phyloP scores from a whole-genome alignment of 192 early-diverging fungal species.

The Mortierella alpina region DNA sequence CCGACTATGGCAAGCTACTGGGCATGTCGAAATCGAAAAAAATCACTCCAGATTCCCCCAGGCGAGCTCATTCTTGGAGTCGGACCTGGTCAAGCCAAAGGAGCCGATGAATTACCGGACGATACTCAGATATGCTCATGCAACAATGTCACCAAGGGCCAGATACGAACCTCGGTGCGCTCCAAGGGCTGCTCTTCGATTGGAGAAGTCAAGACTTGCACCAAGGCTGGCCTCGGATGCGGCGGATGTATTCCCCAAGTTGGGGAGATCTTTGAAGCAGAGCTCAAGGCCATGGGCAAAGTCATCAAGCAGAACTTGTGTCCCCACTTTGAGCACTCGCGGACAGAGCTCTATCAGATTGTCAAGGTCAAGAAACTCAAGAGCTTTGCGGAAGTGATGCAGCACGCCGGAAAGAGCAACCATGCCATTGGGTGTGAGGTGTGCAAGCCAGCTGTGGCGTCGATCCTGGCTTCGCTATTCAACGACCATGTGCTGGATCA shows the following conservation, averaged over 20 bases:
- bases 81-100: constrained; percentile 47
- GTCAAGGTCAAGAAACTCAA: constrained; percentile 64
- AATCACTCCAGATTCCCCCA: constrained; percentile 60
- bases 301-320: constrained; percentile 67
- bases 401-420: constrained; percentile 52
- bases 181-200: constrained; percentile 56
- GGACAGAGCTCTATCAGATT: constrained; percentile 72
- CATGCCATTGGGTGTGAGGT: constrained; percentile 65
- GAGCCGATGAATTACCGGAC: constrained; percentile 67
- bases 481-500: constrained; percentile 74
- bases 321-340: constrained; percentile 69
- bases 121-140: constrained; percentile 79
- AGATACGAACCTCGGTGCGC: constrained; percentile 61
- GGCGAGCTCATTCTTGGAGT: constrained; percentile 65
- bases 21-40: constrained; percentile 63
- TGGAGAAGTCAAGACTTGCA: constrained; percentile 69
- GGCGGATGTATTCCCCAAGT: constrained; percentile 74
- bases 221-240: constrained; percentile 69
- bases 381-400: constrained; percentile 65
- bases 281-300: constrained; percentile 67
- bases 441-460: constrained; percentile 72
- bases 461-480: constrained; percentile 71
- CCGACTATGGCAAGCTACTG: constrained; percentile 72
- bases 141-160: constrained; percentile 75
- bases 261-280: constrained; percentile 66